phyloP scores from a whole-genome alignment of 2,329 filamentous ascomycete species.

The Penicillium carneum region DNA sequence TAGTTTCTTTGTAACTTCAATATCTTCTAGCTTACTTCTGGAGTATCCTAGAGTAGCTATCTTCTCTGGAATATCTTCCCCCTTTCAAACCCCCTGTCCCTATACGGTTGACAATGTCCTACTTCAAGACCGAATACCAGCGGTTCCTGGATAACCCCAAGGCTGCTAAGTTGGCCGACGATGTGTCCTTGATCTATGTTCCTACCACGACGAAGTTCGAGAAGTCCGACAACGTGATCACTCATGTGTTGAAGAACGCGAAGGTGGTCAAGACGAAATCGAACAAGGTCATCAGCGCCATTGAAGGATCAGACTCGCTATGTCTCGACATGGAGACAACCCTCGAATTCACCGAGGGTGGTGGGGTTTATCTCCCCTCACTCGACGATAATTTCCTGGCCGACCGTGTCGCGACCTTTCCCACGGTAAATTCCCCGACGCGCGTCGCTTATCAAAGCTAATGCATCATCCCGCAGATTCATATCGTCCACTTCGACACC shows the following conservation, averaged over 20 bases:
- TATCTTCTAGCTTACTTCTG: not conserved
- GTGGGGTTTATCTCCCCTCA: constrained; percentile 84
- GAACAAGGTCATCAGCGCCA: constrained; percentile 74
- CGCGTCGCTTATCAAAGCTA: constrained; percentile 21
- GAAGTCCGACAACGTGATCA: constrained; percentile 77
- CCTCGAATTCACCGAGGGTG: constrained; percentile 79
- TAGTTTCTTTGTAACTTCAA: constrained; percentile 3
- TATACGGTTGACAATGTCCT: constrained; percentile 46
- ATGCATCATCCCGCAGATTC: constrained; percentile 64
- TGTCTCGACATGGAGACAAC: constrained; percentile 81
- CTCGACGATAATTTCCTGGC: constrained; percentile 94
- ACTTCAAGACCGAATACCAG: constrained; percentile 65
- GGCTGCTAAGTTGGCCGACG: constrained; percentile 67
- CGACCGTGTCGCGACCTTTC: constrained; percentile 78
- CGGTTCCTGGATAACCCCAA: constrained; percentile 74
- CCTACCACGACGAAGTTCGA: constrained; percentile 80
- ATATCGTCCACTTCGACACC: constrained; percentile 84
- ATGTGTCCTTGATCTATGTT: constrained; percentile 83
- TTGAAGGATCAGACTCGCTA: constrained; percentile 74
- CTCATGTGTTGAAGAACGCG: constrained; percentile 75
- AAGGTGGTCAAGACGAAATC: constrained; percentile 83
- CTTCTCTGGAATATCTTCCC: not conserved
- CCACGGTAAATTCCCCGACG: constrained; percentile 71
- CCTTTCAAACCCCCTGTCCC: not conserved
- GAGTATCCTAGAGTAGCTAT: not conserved